Conservation (phyloP, 805 yeast species). For the Tetrapisispora arboricola region DNA sequence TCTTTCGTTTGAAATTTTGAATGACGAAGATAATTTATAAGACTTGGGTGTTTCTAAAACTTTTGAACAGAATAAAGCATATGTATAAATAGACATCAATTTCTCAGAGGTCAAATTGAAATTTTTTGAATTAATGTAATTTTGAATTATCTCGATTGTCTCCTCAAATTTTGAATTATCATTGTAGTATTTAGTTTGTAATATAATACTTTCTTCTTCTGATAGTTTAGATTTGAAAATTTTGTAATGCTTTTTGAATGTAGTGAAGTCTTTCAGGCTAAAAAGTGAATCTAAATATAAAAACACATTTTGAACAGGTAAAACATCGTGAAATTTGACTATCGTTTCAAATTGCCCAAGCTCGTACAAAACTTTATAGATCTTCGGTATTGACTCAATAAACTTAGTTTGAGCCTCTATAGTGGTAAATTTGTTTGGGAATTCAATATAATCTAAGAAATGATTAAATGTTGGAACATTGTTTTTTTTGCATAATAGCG, state of each 20-base stretch:
- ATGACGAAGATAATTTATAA: background rate
- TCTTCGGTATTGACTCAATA: slow-evolving; percentile 14
- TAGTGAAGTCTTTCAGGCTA: slow-evolving; percentile 15
- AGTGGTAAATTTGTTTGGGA: slow-evolving; percentile 21
- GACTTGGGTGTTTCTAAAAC: slow-evolving; percentile 6
- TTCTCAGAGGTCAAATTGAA: slow-evolving; percentile 8
- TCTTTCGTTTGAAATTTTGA: slow-evolving; percentile 14
- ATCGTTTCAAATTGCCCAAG: slow-evolving; percentile 12
- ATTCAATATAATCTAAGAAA: slow-evolving; percentile 15
- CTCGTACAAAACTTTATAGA: slow-evolving; percentile 16
- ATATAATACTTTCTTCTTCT: slow-evolving; percentile 6
- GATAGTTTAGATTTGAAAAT: slow-evolving; percentile 13
- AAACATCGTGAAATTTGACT: slow-evolving; percentile 14
- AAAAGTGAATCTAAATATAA: slow-evolving; percentile 20
- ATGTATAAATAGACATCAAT: slow-evolving; percentile 16
- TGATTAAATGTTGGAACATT: slow-evolving; percentile 1
- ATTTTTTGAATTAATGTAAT: background rate
- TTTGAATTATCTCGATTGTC: slow-evolving; percentile 12
- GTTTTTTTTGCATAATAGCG: background rate
- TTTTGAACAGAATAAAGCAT: slow-evolving; percentile 19
- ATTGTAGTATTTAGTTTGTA: slow-evolving; percentile 19
- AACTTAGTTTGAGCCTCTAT: slow-evolving; percentile 24
- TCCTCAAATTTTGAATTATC: slow-evolving; percentile 15
- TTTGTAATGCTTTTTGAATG: slow-evolving; percentile 10
- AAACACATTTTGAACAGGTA: slow-evolving; percentile 20